Percentiles rank a stretch among this genome's conserved stretches.
These are phyloP conservation scores for Aspergillus ostianus DNA, from an alignment of 495 filamentous ascomycete genomes.

Conservation along the genomic window DNA sequence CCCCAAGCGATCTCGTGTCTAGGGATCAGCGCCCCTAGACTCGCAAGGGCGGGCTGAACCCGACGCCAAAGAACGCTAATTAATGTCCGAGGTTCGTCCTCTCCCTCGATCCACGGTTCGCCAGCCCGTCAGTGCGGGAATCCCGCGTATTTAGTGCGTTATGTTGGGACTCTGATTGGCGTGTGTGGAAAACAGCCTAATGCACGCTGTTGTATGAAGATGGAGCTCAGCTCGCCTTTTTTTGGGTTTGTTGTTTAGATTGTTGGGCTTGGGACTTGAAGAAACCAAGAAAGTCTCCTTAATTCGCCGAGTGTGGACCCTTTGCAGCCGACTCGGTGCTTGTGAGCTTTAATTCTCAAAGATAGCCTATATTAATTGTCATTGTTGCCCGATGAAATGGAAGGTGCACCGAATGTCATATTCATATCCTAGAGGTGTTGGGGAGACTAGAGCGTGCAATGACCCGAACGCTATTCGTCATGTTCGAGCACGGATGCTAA, in stretches of 20 bases:
- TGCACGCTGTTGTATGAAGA: not conserved
- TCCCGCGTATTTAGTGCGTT: not conserved
- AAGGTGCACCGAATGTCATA: too few relatives aligned
- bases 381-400: too few relatives aligned
- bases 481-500: too few relatives aligned
- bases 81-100: not conserved
- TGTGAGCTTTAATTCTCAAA: too few relatives aligned
- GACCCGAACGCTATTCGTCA: too few relatives aligned
- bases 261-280: not conserved
- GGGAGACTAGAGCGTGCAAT: too few relatives aligned
- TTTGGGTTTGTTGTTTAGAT: not conserved
- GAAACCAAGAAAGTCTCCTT: too few relatives aligned
- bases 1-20: not conserved
- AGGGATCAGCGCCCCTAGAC: not conserved
- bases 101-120: not conserved
- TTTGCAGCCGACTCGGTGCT: too few relatives aligned
- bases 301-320: too few relatives aligned
- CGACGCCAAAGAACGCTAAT: conserved; percentile 1
- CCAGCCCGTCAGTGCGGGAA: not conserved
- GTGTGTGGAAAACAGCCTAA: not conserved
- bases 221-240: not conserved
- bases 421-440: too few relatives aligned
- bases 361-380: too few relatives aligned
- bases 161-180: not conserved
- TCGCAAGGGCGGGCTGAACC: conserved; percentile 5